These are phyloP conservation scores for Candida verbasci DNA, from an alignment of 805 yeast genomes.

Conservation along the genomic window DNA sequence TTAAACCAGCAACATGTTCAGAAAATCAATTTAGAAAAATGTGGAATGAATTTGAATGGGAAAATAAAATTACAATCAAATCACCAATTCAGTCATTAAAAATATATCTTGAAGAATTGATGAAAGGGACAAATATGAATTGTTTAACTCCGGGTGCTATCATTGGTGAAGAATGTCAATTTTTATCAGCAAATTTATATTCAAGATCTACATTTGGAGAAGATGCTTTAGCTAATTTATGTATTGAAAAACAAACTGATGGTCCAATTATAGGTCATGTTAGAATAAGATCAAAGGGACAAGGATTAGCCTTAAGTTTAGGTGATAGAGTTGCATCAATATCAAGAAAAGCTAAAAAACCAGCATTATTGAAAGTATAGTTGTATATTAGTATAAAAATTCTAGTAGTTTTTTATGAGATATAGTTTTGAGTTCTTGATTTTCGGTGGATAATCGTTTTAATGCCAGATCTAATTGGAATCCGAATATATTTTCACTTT, in stretches of 20 bases:
- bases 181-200: slow-evolving; percentile 90
- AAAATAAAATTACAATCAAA: slow-evolving; percentile 89
- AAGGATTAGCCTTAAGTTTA: slow-evolving; percentile 89
- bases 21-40: slow-evolving; percentile 89
- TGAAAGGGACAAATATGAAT: slow-evolving; percentile 87
- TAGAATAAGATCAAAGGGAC: slow-evolving; percentile 95
- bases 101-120: slow-evolving; percentile 70
- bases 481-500: slow-evolving; percentile 13
- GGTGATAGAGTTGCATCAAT: slow-evolving; percentile 92
- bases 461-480: slow-evolving; percentile 16
- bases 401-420: slow-evolving; percentile 6
- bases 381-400: slow-evolving; percentile 1
- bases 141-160: slow-evolving; percentile 89
- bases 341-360: slow-evolving; percentile 45
- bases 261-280: slow-evolving; percentile 90
- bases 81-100: slow-evolving; percentile 63
- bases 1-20: slow-evolving; percentile 87
- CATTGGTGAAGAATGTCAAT: slow-evolving; percentile 85
- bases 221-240: slow-evolving; percentile 92
- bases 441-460: slow-evolving; percentile 12
- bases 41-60: slow-evolving; percentile 99
- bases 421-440: slow-evolving; percentile 9
- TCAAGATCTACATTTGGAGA: slow-evolving; percentile 94
- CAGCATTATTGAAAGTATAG: slow-evolving; percentile 8
- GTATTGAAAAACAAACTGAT: slow-evolving; percentile 75